Evolutionary conservation across 306 rosid genomes (phyloP), one percentile per base, ranked within the genome.

Genomic region (Vigna reflexopilosa): DNA sequence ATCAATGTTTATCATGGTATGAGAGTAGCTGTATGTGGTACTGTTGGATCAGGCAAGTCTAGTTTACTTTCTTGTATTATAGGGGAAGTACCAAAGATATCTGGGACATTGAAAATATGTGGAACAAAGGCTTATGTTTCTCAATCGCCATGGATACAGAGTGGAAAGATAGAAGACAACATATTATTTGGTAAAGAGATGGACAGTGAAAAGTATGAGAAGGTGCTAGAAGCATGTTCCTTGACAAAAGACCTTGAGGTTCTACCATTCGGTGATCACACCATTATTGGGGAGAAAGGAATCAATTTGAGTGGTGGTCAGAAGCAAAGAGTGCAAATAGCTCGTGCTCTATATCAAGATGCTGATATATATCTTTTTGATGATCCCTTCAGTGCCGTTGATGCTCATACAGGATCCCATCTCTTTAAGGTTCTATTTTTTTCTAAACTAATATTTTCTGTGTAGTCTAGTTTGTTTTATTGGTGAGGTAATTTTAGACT

Each of bases 381-480:
- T 48, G 98, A 93, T 87, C 98, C 98, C 22, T 93, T 91, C 73
- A 93, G 96, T 76, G 98, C 94, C 57, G 94, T 93, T 38, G 96
- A 91, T 87, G 98, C 96, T 80, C 98, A 93, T 77, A 93, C 98
- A 19, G 96, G 98, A 86, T 93, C 98, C 15, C 96, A 91, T 81
- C 82, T 93, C 75, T 91, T 91, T 83, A 89, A 91, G 91, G 96
- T 89, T 81, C 14, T 66, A 45, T 66, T 32, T 24, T 70, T 77
- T 34, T 49, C 28, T 76, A 6, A 47, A 50, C 34, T 49, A 6
- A 4, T 1, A 0, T 20, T 81, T 42, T 26, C 61, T 40, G 13
- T 26, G 55, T 51, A 58, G 4, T 67, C 9, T n/a, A 13, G 51
- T 45, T 2, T 59, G 63, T 26, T 57, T 62, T 19, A 3, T 55